phyloP scores from a whole-genome alignment of 192 early-diverging fungal species.

The Rhizoclosmatium sp. region DNA sequence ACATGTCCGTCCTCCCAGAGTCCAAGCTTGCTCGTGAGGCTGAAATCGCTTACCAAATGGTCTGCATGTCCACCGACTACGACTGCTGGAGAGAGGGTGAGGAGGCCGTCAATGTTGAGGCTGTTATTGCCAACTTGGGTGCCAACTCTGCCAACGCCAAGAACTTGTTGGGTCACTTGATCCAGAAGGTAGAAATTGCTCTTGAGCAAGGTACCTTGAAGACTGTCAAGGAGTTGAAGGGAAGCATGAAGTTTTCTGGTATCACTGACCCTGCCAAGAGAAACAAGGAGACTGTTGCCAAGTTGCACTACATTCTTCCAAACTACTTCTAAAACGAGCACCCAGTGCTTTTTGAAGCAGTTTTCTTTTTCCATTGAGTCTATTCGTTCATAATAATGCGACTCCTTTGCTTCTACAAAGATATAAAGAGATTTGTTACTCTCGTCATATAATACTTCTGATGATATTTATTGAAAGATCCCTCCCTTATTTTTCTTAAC shows the following conservation, averaged over 20 bases:
- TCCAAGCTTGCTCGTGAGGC: constrained; percentile 97
- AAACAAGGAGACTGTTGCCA: constrained; percentile 70
- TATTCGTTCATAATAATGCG: too few species aligned
- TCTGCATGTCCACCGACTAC: constrained; percentile 99
- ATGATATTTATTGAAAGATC: too few species aligned
- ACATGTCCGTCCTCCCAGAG: constrained; percentile 97
- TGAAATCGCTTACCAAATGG: constrained; percentile 97
- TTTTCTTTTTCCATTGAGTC: too few species aligned
- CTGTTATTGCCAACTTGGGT: constrained; percentile 89
- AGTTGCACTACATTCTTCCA: constrained; percentile 86
- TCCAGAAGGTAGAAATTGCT: constrained; percentile 78
- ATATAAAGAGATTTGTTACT: too few species aligned
- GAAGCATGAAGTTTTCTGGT: constrained; percentile 83
- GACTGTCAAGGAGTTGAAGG: constrained; percentile 70
- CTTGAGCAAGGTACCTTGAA: constrained; percentile 59
- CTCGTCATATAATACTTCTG: too few species aligned
- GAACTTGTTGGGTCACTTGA: constrained; percentile 73
- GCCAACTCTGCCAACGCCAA: constrained; percentile 87
- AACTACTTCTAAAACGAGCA: constrained; percentile 26
- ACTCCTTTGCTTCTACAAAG: too few species aligned
- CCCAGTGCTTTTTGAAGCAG: too few species aligned
- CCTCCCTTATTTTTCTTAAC: too few species aligned
- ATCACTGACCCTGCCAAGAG: constrained; percentile 84
- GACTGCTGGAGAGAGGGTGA: constrained; percentile 75
- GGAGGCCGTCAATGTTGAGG: constrained; percentile 69